phyloP scores from a whole-genome alignment of 768 basidiomycete species.

The Gautieria morchelliformis region DNA sequence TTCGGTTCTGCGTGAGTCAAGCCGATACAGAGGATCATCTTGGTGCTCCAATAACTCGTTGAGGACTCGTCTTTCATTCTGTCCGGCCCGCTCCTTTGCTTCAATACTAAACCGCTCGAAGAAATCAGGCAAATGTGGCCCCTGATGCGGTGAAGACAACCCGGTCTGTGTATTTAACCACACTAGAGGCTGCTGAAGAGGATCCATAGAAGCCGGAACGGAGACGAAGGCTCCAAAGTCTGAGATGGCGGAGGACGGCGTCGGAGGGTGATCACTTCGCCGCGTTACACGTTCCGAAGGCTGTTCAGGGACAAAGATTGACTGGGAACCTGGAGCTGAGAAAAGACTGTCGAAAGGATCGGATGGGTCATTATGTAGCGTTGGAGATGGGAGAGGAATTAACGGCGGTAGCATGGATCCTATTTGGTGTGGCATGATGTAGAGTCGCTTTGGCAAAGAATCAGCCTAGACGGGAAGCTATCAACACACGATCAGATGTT shows the following conservation, averaged over 20 bases:
- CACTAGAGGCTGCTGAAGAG: conserved; percentile 21
- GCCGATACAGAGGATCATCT: conserved; percentile 62
- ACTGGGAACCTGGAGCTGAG: not conserved
- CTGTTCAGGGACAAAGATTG: not conserved
- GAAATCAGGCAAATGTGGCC: conserved; percentile 28
- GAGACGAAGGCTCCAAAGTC: conserved; percentile 59
- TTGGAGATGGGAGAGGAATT: conserved; percentile 3
- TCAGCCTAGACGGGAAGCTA: not conserved
- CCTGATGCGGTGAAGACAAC: not conserved
- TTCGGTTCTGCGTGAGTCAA: conserved; percentile 12
- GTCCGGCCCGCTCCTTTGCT: conserved; percentile 45
- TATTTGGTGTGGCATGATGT: not conserved
- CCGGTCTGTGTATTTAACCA: not conserved
- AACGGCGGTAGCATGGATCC: not conserved
- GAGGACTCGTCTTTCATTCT: conserved; percentile 42
- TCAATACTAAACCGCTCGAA: conserved; percentile 52
- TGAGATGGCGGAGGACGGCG: conserved; percentile 26
- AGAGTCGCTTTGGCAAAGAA: not conserved
- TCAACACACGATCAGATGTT: not conserved
- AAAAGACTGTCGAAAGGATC: conserved; percentile 7
- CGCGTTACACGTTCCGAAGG: not conserved
- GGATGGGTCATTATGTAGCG: not conserved
- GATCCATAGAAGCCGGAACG: conserved; percentile 44
- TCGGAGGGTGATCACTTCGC: not conserved
- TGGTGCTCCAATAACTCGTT: conserved; percentile 58